A percentile compares a stretch with the other conserved stretches of the same genome.
Evolutionary conservation across 331 rosid genomes (phyloP).

Genomic region (Pyracantha coccinea): DNA sequence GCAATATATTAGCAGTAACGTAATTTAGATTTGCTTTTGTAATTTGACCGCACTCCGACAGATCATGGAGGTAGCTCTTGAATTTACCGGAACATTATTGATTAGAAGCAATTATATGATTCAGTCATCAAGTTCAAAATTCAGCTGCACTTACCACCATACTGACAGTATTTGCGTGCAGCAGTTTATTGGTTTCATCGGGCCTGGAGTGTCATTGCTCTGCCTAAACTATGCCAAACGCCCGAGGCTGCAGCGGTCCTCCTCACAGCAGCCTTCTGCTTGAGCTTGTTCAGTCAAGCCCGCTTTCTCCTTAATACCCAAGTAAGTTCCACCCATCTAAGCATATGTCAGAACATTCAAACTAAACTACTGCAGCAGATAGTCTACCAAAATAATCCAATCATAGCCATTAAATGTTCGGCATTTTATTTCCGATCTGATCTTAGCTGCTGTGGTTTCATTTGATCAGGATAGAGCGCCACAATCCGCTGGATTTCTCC

Average conservation of each 20-base stretch:
- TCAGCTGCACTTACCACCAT: background rate
- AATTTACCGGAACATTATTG: no score
- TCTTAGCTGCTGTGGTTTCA: background rate
- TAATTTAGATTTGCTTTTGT: no score
- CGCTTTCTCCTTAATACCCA: constrained; percentile 83
- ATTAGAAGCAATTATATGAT: no score
- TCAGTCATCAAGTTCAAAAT: background rate
- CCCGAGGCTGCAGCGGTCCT: constrained; percentile 57
- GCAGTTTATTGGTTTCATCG: constrained; percentile 84
- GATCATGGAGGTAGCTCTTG: no score
- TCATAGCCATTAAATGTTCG: background rate
- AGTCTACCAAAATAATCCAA: background rate
- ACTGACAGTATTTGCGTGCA: constrained; percentile 15
- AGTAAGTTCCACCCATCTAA: constrained; percentile 36
- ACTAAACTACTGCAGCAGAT: background rate
- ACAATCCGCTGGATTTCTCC: constrained; percentile 78
- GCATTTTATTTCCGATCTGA: background rate
- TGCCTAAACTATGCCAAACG: constrained; percentile 65
- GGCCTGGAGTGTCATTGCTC: constrained; percentile 74
- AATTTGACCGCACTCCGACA: no score
- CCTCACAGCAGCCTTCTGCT: constrained; percentile 69
- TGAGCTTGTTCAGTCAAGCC: constrained; percentile 94
- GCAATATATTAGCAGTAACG: no score
- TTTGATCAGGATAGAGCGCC: constrained; percentile 87
- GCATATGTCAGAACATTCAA: background rate